Base-by-base conservation (phyloP, 139 green algal species). In the Nannochloris sp. region DNA sequence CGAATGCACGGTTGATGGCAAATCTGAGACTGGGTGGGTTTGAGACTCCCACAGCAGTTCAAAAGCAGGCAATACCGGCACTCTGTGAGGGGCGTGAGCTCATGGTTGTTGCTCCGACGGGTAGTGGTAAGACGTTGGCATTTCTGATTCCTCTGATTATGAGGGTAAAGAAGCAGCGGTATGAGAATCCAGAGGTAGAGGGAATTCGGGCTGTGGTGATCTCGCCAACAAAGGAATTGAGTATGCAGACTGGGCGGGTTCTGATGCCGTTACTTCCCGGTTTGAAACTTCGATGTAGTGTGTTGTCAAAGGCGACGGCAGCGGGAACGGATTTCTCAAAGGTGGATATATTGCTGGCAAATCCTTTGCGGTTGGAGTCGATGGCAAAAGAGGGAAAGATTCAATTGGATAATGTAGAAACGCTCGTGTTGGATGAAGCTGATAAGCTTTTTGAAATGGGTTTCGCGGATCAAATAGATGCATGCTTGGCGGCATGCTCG, bases 381-480 rank as follows among this genome's bases (percentile, higher is more conserved):
- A 63, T 91, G 61, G 57, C 88, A 15, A 25, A 18, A 36, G 60
- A 65, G 4, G 57, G 62, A 24, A 43, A 70, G 55, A 61, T 90
- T 34, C 66, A 78, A 48, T 76, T 90, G 19, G 62, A 48, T 5
- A 51, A 86, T 21, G 61, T 73, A n/a, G 50, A 64, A 2, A 78
- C 70, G 57, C 64, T 97, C 15, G 75, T 98, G 24, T 60, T 98
- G 48, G 92, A 98, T 66, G 92, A 98, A 78, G 88, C 91, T 6
- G 92, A 98, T 82, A 95, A 95, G 73, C 86, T 98, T 37, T 90
- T 98, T 66, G 89, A 94, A 43, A 70, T 87, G 73, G 88, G 85
- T 36, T 95, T 96, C 68, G 77, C 95, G 34, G 73, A 87, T 69
- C 87, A 96, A 65, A 72, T 85, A 53, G 90, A 96, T 61, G 62